A percentile compares a stretch with the other conserved stretches of the same genome.
Conservation (phyloP, 192 early-diverging fungal species). For the Chytriomyces confervae region DNA sequence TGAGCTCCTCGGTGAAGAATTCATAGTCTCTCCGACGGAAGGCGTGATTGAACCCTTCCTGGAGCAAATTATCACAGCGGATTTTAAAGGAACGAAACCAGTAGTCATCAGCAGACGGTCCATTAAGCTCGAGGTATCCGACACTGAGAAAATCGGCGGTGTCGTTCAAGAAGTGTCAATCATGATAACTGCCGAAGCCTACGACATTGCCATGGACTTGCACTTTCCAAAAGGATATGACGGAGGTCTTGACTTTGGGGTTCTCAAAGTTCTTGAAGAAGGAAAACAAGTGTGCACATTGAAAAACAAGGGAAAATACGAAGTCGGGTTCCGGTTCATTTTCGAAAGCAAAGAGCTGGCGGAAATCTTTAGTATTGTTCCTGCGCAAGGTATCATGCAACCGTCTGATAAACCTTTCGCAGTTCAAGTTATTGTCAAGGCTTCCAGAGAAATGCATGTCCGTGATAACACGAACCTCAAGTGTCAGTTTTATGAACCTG, state of each 20-base stretch:
- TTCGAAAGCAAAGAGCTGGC: conserved; percentile 58
- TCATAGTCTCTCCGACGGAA: conserved; percentile 58
- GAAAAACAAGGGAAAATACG: conserved; percentile 60
- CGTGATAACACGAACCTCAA: conserved; percentile 52
- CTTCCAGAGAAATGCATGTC: conserved; percentile 47
- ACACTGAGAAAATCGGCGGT: conserved; percentile 60
- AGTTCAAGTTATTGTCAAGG: conserved; percentile 62
- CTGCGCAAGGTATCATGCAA: conserved; percentile 59
- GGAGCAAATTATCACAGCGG: conserved; percentile 57
- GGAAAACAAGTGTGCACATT: conserved; percentile 56
- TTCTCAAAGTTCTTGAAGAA: conserved; percentile 61
- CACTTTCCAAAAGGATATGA: conserved; percentile 70
- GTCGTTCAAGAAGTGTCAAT: conserved; percentile 63
- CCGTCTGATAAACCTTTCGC: conserved; percentile 67
- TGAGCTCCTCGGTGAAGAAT: conserved; percentile 66
- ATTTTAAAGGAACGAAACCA: conserved; percentile 62
- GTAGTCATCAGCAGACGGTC: conserved; percentile 56
- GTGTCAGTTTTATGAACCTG: conserved; percentile 67
- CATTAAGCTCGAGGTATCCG: conserved; percentile 60
- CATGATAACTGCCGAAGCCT: conserved; percentile 65
- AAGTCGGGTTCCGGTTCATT: conserved; percentile 64
- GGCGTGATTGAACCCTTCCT: conserved; percentile 53
- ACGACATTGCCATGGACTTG: conserved; percentile 67
- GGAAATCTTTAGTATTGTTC: conserved; percentile 58
- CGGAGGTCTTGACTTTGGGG: conserved; percentile 66